Conservation (phyloP, 305 asterid genomes). For the Fraxinus baroniana region DNA sequence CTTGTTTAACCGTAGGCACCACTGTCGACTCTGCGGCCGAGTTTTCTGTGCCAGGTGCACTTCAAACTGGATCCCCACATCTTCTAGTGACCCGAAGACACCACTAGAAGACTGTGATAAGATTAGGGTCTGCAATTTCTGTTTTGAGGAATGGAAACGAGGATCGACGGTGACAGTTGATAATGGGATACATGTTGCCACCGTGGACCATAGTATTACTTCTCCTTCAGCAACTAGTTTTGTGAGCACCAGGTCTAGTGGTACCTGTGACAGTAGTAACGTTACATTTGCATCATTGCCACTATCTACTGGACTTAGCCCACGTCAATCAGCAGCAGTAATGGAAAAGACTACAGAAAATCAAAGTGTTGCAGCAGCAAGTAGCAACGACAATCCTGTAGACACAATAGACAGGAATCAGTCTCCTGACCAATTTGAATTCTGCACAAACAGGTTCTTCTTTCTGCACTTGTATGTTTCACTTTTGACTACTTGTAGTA, state of each 20-base stretch:
- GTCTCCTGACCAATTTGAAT: conserved; percentile 41
- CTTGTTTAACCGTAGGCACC: conserved; percentile 88
- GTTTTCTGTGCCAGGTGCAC: conserved; percentile 90
- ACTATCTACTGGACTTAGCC: conserved; percentile 59
- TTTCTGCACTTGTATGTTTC: conserved; percentile 16
- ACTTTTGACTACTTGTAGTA: conserved; percentile 27
- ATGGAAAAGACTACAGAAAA: conserved; percentile 58
- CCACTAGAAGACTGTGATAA: conserved; percentile 61
- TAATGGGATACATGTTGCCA: conserved; percentile 47
- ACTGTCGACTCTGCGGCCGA: conserved; percentile 90
- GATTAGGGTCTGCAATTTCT: conserved; percentile 81
- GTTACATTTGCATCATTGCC: conserved; percentile 57
- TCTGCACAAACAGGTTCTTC: conserved; percentile 55
- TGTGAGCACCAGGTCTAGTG: conserved; percentile 76
- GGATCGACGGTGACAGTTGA: conserved; percentile 41
- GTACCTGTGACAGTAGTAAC: conserved; percentile 68
- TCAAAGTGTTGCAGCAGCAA: conserved; percentile 40
- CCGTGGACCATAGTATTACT: conserved; percentile 48
- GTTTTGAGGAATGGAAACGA: conserved; percentile 71
- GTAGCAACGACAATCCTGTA: conserved; percentile 32
- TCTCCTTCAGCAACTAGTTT: conserved; percentile 75
- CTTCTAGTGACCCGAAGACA: conserved; percentile 34
- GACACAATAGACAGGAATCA: conserved; percentile 35
- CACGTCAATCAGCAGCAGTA: conserved; percentile 48
- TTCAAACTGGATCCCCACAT: conserved; percentile 70